Conservation (phyloP, 345 rosid species). For the Turritis glabra region DNA sequence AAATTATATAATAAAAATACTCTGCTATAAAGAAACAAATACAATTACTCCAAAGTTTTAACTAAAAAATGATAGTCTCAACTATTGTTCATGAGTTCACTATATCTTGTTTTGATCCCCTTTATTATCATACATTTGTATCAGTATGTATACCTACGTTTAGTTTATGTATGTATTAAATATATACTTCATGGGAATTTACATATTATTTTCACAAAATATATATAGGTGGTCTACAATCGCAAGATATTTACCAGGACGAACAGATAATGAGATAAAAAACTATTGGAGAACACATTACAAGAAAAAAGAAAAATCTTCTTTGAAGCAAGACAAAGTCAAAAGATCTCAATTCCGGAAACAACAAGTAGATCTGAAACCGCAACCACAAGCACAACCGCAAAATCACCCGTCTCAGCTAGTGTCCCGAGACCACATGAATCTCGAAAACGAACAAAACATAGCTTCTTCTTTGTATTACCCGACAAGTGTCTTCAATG, state of each 20-base stretch:
- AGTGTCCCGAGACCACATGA: constrained; percentile 18
- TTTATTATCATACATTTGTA: neutral
- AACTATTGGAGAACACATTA: constrained; percentile 94
- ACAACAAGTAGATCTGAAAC: constrained; percentile 37
- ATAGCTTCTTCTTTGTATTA: constrained; percentile 25
- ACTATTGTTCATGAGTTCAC: neutral
- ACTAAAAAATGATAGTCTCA: neutral
- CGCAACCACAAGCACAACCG: constrained; percentile 21
- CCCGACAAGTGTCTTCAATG: constrained; percentile 17
- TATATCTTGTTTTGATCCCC: neutral
- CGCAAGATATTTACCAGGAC: constrained; percentile 85
- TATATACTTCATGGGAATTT: neutral
- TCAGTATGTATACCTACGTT: neutral
- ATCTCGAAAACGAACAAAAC: constrained; percentile 13
- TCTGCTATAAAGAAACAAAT: neutral
- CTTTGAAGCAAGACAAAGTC: constrained; percentile 37
- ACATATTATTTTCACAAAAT: neutral
- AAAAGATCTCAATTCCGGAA: constrained; percentile 26
- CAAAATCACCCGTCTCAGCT: constrained; percentile 13
- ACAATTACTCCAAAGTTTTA: neutral
- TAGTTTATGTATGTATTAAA: neutral
- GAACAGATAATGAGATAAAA: constrained; percentile 94
- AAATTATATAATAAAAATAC: neutral
- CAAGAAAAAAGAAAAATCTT: constrained; percentile 55
- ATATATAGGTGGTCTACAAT: constrained; percentile 82